Evolutionary conservation across 768 basidiomycete genomes (phyloP), one percentile per base, ranked within the genome.

Genomic region (Leccinum sublutescens): DNA sequence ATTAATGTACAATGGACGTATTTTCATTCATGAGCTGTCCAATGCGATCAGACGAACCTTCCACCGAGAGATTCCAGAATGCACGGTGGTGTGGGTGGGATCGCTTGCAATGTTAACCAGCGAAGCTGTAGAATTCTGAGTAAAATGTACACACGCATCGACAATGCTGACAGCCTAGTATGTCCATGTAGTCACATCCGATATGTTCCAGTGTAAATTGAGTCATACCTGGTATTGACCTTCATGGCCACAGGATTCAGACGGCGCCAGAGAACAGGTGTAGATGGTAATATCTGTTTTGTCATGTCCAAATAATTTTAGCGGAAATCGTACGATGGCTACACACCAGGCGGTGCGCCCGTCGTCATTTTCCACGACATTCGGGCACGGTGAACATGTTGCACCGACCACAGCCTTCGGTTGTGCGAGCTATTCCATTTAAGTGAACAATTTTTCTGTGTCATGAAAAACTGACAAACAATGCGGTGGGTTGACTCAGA

Each of bases 341-440:
- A 40, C 38, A 40, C 29, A 10, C n/a, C 7, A 33, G 17, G 36
- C 31, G n/a, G 27, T 27, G 59, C 51, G 27, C n/a, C 47, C 29
- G 19, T 23, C 9, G 38, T 29, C 23, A 21, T 31, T 10, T 43
- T n/a, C 40, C 40, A 43, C 38, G 38, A 36, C 25, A 2, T 4
- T 34, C 11, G 3, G 31, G n/a, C 17, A 40, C 36, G 11, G 43
- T 23, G 38, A 14, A 21, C 38, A 25, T 50, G 33, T 48, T 61
- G 47, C 38, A 47, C 48, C 4, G 6, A 27, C 15, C 60, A 62
- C 60, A 3, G 61, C 52, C 25, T 34, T 47, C 25, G 31, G 7
- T 3, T 43, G 40, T 43, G 9, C 40, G 27, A 29, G n/a, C 5
- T 27, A 17, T 25, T 17, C 40, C 51, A 12, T 14, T 27, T 53